These are phyloP conservation scores for Malassezia pachydermatis DNA, from an alignment of 1,284 basidiomycete species.

Conservation along the genomic window DNA sequence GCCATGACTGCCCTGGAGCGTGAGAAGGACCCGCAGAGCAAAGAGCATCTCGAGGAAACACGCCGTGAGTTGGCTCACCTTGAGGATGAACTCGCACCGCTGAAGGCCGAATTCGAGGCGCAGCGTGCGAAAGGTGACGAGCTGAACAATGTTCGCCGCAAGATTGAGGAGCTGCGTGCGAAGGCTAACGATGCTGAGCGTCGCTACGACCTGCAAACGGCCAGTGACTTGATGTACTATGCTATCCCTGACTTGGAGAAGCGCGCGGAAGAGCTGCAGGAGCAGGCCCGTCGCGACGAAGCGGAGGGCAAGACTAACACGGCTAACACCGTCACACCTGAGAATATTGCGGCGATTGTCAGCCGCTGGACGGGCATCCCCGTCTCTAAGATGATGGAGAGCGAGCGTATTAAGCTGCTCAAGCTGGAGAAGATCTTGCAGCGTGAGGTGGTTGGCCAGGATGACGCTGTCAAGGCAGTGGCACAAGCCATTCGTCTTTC, in stretches of 20 bases:
- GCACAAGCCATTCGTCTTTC: conserved; percentile 55
- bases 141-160: conserved; percentile 66
- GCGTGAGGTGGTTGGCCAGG: conserved; percentile 53
- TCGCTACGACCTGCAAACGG: conserved; percentile 53
- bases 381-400: conserved; percentile 47
- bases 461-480: conserved; percentile 55
- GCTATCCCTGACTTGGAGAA: conserved; percentile 78
- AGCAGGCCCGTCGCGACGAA: conserved; percentile 50
- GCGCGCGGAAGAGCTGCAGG: conserved; percentile 56
- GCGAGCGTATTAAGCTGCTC: conserved; percentile 43
- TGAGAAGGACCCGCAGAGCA: conserved; percentile 77
- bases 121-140: conserved; percentile 80
- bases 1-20: conserved; percentile 78
- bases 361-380: conserved; percentile 53
- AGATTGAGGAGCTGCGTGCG: conserved; percentile 79
- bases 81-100: conserved; percentile 78
- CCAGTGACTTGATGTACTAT: conserved; percentile 79
- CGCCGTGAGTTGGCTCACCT: conserved; percentile 73
- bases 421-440: conserved; percentile 36
- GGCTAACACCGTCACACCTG: conserved; percentile 37
- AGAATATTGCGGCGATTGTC: conserved; percentile 54
- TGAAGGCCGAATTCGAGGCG: conserved; percentile 77
- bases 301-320: conserved; percentile 37
- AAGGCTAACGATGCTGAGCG: conserved; percentile 93
- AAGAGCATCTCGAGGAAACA: conserved; percentile 69